Percentiles rank a stretch among this genome's conserved stretches.
phyloP scores from a whole-genome alignment of 768 basidiomycete species.

The Cyclocybe cylindracea region DNA sequence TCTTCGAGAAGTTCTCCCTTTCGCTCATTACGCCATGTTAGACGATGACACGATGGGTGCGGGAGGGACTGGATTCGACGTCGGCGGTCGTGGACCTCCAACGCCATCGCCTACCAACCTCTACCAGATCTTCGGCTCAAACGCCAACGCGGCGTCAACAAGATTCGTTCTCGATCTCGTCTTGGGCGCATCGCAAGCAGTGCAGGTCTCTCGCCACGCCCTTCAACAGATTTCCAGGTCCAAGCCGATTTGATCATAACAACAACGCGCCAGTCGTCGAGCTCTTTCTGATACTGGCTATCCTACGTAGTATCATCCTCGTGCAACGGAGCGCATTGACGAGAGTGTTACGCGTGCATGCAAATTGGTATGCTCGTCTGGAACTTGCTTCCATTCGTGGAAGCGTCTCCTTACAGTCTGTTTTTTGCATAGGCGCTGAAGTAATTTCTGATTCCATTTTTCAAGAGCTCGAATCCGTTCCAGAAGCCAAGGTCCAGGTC shows the following conservation, averaged over 20 bases:
- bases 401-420: constrained; percentile 43
- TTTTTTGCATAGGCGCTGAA: no score
- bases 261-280: constrained; percentile 48
- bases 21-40: constrained; percentile 9
- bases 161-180: constrained; percentile 36
- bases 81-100: constrained; percentile 42
- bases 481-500: constrained; percentile 41
- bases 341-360: constrained; percentile 20
- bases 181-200: constrained; percentile 46
- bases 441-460: no score
- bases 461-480: constrained; percentile 48
- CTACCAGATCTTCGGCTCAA: constrained; percentile 42
- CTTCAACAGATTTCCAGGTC: constrained; percentile 43
- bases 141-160: constrained; percentile 30
- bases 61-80: constrained; percentile 38
- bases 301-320: constrained; percentile 34
- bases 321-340: constrained; percentile 6
- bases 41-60: constrained; percentile 46
- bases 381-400: constrained; percentile 59
- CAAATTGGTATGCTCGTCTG: constrained; percentile 51
- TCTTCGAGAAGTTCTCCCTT: not conserved
- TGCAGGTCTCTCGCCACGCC: constrained; percentile 40
- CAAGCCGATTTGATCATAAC: constrained; percentile 51
- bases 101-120: constrained; percentile 52
- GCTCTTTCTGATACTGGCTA: constrained; percentile 46